Percentiles rank a stretch among this genome's conserved stretches.
phyloP scores from a whole-genome alignment of 805 yeast species.

The Candida maris region DNA sequence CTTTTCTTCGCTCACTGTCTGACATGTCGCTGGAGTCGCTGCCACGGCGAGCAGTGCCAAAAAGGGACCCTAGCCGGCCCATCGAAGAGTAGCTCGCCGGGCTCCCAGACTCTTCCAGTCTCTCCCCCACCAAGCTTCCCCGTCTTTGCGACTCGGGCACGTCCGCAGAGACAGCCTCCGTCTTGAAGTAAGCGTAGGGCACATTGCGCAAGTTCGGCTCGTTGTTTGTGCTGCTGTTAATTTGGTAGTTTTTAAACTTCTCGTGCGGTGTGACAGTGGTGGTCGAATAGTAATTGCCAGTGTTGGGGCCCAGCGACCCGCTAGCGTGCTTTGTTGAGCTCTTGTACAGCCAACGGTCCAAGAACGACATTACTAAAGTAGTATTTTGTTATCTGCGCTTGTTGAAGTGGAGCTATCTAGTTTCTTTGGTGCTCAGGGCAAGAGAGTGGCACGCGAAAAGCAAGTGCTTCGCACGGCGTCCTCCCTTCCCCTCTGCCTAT shows the following conservation, averaged over 20 bases:
- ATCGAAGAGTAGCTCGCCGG: slow-evolving; percentile 1
- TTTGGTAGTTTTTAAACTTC: slow-evolving; percentile 8
- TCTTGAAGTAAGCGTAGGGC: slow-evolving; percentile 27
- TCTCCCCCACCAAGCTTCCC: neutral
- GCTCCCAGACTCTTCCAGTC: neutral
- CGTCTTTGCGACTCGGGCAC: slow-evolving; percentile 1
- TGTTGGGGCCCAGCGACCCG: slow-evolving; percentile 17
- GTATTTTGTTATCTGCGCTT: too few species aligned
- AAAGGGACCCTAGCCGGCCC: slow-evolving; percentile 2
- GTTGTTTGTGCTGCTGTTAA: slow-evolving; percentile 1
- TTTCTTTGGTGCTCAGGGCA: too few species aligned
- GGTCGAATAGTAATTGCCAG: slow-evolving; percentile 25
- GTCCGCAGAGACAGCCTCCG: slow-evolving; percentile 4
- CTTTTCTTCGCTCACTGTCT: slow-evolving; percentile 8
- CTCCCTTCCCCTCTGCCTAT: too few species aligned
- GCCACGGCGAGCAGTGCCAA: slow-evolving; percentile 3
- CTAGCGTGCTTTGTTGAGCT: slow-evolving; percentile 15
- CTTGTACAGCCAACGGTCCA: slow-evolving; percentile 34
- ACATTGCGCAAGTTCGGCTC: slow-evolving; percentile 30
- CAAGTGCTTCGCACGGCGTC: too few species aligned
- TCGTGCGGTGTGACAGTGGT: slow-evolving; percentile 12
- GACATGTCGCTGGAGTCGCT: slow-evolving; percentile 1
- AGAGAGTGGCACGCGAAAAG: too few species aligned
- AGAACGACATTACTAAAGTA: slow-evolving; percentile 34
- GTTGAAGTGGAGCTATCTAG: too few species aligned